Evolutionary conservation across 129 eudicot species (phyloP).

Genomic region (Deinandra increscens): DNA sequence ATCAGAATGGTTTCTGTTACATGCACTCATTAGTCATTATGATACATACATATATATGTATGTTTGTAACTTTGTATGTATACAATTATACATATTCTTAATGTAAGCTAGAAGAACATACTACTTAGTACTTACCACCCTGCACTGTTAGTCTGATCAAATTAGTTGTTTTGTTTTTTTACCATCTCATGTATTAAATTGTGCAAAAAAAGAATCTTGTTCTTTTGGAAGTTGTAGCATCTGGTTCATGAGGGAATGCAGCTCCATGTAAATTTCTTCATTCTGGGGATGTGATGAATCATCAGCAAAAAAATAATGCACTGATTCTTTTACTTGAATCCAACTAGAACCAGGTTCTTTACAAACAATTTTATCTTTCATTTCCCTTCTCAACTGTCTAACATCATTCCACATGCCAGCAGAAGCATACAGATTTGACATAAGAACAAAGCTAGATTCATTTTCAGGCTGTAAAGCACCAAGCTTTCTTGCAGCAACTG

Average conservation of each 20-base stretch:
- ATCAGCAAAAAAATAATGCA: slow-evolving; percentile 33
- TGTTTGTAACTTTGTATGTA: background rate
- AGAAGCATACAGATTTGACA: slow-evolving; percentile 46
- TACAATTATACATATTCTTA: background rate
- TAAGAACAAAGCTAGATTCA: slow-evolving; percentile 43
- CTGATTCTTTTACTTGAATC: slow-evolving; percentile 43
- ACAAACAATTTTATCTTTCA: slow-evolving; percentile 40
- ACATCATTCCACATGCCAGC: slow-evolving; percentile 47
- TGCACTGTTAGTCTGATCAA: background rate
- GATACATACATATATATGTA: background rate
- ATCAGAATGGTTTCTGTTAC: slow-evolving; percentile 18
- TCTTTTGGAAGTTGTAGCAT: slow-evolving; percentile 31
- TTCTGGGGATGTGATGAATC: slow-evolving; percentile 37
- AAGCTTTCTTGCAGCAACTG: slow-evolving; percentile 45
- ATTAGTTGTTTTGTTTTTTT: background rate
- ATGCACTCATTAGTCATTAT: slow-evolving; percentile 6
- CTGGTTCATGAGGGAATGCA: slow-evolving; percentile 32
- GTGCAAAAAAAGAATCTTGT: slow-evolving; percentile 17
- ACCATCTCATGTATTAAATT: background rate
- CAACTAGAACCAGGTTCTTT: slow-evolving; percentile 57
- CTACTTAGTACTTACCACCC: background rate
- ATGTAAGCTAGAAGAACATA: background rate
- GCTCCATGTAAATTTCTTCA: slow-evolving; percentile 29
- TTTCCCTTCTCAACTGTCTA: slow-evolving; percentile 36
- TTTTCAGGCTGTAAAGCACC: slow-evolving; percentile 47